Evolutionary conservation across 768 basidiomycete genomes (phyloP), one percentile per base, ranked within the genome.

Genomic region (Saitozyma podzolica): DNA sequence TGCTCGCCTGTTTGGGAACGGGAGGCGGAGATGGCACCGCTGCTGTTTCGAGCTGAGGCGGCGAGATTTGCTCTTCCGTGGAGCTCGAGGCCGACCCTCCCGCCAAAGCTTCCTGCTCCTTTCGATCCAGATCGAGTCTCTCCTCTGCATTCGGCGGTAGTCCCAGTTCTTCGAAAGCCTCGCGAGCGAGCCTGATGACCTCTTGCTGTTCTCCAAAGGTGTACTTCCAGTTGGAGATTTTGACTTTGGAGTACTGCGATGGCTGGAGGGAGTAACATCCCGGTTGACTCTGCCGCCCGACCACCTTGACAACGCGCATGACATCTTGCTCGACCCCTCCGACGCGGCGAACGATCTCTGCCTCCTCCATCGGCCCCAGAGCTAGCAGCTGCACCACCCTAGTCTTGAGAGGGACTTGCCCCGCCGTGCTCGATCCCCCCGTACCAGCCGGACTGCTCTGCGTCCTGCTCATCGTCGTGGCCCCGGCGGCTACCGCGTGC

Each of bases 271-370:
- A 62, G 37, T 67, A 76, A 10, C 58, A 52, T 6, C 64, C 58
- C 8, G 67, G 69, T 40, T 53, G 40, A 17, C 50, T 29, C 54
- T 9, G 62, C 43, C 39, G 59, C 49, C 10, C 62, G 37, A 3
- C 74, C 74, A 48, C 73, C 69, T 72, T 76, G 56, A 73, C 72
- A 0, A 76, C 72, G 13, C 71, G 53, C 68, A 72, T 69, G 8
- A 76, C 72, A 47, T 76, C 72, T 40, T 59, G 54, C 52, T 73
- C 69, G 8, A 58, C 65, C 14, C 68, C 72, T 9, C 70, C 74
- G 6, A 76, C 70, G 48, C 60, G 56, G 19, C 50, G 51, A 6
- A 73, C 61, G 3, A 76, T 61, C 3, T 76, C 70, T 6, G 50
- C 49, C 9, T 66, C 64, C 9, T 51, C 59, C 41, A 64, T 68